Percentiles rank a stretch among this genome's conserved stretches.
Evolutionary conservation across 2,329 filamentous ascomycete genomes (phyloP).

Genomic region (Fusarium sp.): DNA sequence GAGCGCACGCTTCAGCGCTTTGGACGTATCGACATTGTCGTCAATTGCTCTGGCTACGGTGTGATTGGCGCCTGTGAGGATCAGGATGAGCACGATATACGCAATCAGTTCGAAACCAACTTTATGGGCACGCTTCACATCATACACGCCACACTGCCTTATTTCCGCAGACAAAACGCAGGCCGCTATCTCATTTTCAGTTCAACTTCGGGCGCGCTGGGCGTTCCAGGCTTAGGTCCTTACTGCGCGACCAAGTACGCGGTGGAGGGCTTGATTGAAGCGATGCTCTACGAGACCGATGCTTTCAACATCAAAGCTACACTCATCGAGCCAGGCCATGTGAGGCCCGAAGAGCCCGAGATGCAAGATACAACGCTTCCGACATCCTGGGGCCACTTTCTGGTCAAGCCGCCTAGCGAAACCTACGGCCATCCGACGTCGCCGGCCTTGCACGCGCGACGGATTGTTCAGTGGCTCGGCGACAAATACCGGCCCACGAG

Average conservation of each 20-base stretch:
- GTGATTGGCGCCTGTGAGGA: constrained; percentile 97
- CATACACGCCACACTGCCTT: constrained; percentile 87
- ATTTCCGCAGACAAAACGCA: constrained; percentile 82
- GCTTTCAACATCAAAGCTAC: constrained; percentile 93
- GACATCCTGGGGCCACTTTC: constrained; percentile 91
- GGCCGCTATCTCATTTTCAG: constrained; percentile 96
- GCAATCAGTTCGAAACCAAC: constrained; percentile 97
- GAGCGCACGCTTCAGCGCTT: constrained; percentile 80
- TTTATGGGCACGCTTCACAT: constrained; percentile 97
- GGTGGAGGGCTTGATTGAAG: constrained; percentile 94
- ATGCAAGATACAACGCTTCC: constrained; percentile 66
- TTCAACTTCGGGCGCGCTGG: constrained; percentile 91
- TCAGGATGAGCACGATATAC: constrained; percentile 94
- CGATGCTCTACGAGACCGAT: constrained; percentile 96
- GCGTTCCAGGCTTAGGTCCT: constrained; percentile 91
- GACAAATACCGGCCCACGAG: constrained; percentile 89
- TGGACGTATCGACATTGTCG: constrained; percentile 88
- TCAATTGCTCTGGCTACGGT: constrained; percentile 94
- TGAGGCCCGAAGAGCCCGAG: constrained; percentile 86
- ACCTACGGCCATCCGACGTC: constrained; percentile 84
- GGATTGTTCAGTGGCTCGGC: constrained; percentile 95
- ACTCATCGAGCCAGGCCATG: constrained; percentile 90
- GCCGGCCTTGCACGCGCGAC: constrained; percentile 88
- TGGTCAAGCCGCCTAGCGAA: constrained; percentile 87
- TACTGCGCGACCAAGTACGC: constrained; percentile 99